Conservation (phyloP, 345 rosid species). For the Eutrema yunnanense region DNA sequence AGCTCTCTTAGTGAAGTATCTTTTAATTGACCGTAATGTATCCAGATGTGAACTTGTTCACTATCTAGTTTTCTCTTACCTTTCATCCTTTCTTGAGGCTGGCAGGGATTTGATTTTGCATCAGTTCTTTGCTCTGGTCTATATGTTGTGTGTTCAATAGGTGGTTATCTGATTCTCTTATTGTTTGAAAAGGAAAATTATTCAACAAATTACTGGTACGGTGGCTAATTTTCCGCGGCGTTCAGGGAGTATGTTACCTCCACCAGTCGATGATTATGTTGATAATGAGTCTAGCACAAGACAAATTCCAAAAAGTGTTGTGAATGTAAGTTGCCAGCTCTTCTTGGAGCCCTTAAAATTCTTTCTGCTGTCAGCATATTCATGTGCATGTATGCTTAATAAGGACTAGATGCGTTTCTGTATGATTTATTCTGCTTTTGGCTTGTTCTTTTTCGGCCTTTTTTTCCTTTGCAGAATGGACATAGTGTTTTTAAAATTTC, state of each 20-base stretch:
- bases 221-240: constrained; percentile 43
- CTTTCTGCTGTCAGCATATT: background rate
- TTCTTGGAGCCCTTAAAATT: background rate
- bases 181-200: constrained; percentile 51
- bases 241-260: constrained; percentile 75
- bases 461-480: constrained; percentile 36
- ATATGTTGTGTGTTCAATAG: background rate
- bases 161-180: constrained; percentile 27
- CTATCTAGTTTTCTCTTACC: background rate
- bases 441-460: background rate
- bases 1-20: background rate
- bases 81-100: background rate
- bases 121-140: background rate
- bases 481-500: constrained; percentile 37
- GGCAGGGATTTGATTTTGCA: background rate
- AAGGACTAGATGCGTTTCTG: background rate
- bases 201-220: constrained; percentile 71
- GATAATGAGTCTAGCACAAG: constrained; percentile 44
- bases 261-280: constrained; percentile 65
- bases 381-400: background rate
- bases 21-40: background rate
- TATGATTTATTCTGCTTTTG: constrained; percentile 3
- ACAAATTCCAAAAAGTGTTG: constrained; percentile 39
- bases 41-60: constrained; percentile 10
- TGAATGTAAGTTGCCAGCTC: constrained; percentile 49